A percentile compares a stretch with the other conserved stretches of the same genome.
phyloP scores from a whole-genome alignment of 2,329 filamentous ascomycete species.

The Phyllosticta citriasiana region DNA sequence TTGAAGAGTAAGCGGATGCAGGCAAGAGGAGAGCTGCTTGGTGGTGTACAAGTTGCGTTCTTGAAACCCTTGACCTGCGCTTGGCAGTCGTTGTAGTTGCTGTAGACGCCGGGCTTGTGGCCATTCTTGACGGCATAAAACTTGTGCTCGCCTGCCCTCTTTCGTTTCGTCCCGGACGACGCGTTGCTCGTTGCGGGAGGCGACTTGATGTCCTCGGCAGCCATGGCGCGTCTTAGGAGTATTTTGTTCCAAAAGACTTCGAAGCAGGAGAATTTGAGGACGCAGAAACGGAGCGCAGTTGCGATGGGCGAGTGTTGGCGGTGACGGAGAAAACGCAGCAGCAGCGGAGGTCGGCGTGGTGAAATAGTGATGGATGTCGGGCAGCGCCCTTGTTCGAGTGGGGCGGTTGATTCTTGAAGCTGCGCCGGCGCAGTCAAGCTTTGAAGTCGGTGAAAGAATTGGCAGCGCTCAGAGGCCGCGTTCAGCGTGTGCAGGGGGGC shows the following conservation, averaged over 20 bases:
- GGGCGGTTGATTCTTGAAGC: not conserved
- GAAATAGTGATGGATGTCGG: not conserved
- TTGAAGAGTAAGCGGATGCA: not conserved
- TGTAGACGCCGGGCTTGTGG: conserved; percentile 52
- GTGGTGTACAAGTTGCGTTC: conserved; percentile 25
- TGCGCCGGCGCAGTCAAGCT: not conserved
- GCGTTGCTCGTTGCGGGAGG: conserved; percentile 17
- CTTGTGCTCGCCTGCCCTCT: conserved; percentile 41
- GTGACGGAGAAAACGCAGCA: not conserved
- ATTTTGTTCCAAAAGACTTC: not conserved
- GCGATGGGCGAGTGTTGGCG: not conserved
- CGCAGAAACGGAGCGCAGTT: not conserved
- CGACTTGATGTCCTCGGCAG: conserved; percentile 14
- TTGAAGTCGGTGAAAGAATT: not conserved
- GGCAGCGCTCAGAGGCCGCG: not conserved
- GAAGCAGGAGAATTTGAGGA: not conserved
- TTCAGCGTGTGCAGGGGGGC: not conserved
- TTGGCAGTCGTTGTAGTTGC: conserved; percentile 53
- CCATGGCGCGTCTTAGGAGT: not conserved
- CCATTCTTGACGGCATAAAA: conserved; percentile 56
- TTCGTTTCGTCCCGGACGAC: conserved; percentile 44
- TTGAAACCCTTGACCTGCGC: conserved; percentile 52
- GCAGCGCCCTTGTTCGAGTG: not conserved
- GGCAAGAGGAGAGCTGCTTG: too few relatives aligned
- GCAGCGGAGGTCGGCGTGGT: not conserved